A percentile compares a stretch with the other conserved stretches of the same genome.
These are phyloP conservation scores for Vitis amurensis DNA, from an alignment of 164 flowering plant species.

Conservation along the genomic window DNA sequence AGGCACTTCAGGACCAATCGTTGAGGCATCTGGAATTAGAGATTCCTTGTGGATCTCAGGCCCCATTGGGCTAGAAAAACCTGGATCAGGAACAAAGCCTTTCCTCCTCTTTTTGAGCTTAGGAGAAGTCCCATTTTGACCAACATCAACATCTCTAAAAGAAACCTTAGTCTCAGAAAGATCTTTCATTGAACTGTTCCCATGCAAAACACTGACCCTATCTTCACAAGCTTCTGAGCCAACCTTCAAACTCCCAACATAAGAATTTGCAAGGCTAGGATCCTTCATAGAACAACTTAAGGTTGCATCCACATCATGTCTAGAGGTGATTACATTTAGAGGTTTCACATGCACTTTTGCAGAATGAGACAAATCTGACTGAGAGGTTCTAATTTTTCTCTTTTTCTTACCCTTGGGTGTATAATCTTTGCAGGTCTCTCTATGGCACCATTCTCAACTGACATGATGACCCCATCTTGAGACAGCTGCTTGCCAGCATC, in stretches of 20 bases:
- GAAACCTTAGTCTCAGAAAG: slow-evolving; percentile 6
- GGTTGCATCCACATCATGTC: slow-evolving; percentile 9
- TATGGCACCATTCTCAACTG: slow-evolving; percentile 4
- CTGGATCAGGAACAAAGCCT: neutral
- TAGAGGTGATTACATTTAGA: slow-evolving; percentile 4
- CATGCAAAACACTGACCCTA: neutral
- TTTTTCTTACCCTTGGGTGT: slow-evolving; percentile 8
- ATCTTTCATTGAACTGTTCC: slow-evolving; percentile 2
- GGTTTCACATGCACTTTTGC: neutral
- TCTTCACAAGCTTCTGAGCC: neutral
- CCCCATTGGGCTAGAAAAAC: slow-evolving; percentile 4
- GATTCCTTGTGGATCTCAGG: slow-evolving; percentile 3
- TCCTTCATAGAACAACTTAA: slow-evolving; percentile 3
- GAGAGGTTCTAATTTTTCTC: slow-evolving; percentile 14
- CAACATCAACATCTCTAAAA: neutral
- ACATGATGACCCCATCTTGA: neutral
- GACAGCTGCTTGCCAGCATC: slow-evolving; percentile 7
- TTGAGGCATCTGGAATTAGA: neutral
- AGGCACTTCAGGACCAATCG: slow-evolving; percentile 3
- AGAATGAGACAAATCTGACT: slow-evolving; percentile 14
- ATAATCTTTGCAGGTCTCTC: slow-evolving; percentile 16
- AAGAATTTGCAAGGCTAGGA: slow-evolving; percentile 13
- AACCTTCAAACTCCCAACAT: slow-evolving; percentile 5
- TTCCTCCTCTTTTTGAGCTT: slow-evolving; percentile 13
- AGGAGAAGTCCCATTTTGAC: slow-evolving; percentile 9